Evolutionary conservation across 1,284 basidiomycete genomes (phyloP).

Genomic region (Acaromyces ingoldii): DNA sequence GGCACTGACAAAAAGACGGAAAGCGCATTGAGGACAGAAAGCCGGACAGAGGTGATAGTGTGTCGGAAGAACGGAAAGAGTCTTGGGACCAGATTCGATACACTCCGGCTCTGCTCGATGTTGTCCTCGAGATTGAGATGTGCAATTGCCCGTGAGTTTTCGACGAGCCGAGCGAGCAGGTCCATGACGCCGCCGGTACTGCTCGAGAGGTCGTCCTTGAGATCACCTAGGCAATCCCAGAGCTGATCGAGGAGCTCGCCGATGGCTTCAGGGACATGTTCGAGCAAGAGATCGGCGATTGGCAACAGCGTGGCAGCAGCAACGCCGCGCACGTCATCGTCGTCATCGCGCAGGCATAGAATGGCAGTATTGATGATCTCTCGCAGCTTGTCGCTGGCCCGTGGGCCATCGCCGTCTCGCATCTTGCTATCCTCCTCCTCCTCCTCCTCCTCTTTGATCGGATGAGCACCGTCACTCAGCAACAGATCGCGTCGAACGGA

Average conservation of each 20-base stretch:
- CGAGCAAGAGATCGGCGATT: conserved; percentile 72
- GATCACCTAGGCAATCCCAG: conserved; percentile 84
- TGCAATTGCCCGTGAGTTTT: conserved; percentile 65
- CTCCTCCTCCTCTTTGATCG: not conserved
- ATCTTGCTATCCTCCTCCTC: no score
- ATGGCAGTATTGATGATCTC: conserved; percentile 14
- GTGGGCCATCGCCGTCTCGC: no score
- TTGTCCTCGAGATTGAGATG: conserved; percentile 56
- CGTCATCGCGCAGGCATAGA: conserved; percentile 74
- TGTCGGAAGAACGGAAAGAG: conserved; percentile 97
- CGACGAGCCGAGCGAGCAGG: conserved; percentile 53
- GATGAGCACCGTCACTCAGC: conserved; percentile 10
- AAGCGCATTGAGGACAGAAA: conserved; percentile 86
- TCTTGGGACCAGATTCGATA: conserved; percentile 74
- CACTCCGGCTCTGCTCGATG: conserved; percentile 13
- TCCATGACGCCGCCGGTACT: conserved; percentile 98
- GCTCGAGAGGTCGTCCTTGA: conserved; percentile 94
- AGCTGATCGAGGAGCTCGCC: conserved; percentile 70
- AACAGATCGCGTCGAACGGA: conserved; percentile 83
- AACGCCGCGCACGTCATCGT: conserved; percentile 94
- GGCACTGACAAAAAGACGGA: conserved; percentile 76
- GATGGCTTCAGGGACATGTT: conserved; percentile 60
- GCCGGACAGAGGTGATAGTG: conserved; percentile 86
- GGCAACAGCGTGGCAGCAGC: conserved; percentile 88
- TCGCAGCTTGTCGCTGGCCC: conserved; percentile 6